Evolutionary conservation across 352 stramenopile genomes (phyloP).

Genomic region (Aphanomyces stellatus): DNA sequence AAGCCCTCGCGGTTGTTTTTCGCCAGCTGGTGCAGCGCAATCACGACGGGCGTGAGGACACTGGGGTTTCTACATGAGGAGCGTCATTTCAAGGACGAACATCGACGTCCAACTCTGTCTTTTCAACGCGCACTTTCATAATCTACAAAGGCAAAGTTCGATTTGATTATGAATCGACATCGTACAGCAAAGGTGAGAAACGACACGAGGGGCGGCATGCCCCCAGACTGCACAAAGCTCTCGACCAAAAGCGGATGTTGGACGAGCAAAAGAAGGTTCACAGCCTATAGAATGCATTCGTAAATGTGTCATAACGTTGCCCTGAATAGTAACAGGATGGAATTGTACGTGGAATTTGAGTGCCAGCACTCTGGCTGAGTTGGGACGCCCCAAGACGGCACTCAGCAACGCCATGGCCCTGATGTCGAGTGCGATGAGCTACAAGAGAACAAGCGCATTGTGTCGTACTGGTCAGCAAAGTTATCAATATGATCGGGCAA

Average conservation of each 20-base stretch:
- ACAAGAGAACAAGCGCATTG: too few species aligned
- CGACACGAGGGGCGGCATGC: background rate
- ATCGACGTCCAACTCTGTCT: slow-evolving; percentile 1
- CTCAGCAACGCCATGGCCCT: slow-evolving; percentile 5
- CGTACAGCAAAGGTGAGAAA: background rate
- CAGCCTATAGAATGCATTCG: background rate
- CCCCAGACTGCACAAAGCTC: background rate
- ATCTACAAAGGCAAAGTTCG: slow-evolving; percentile 1
- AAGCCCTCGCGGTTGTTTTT: background rate
- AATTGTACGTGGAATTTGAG: background rate
- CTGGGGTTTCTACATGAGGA: too few species aligned
- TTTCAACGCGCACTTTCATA: slow-evolving; percentile 13
- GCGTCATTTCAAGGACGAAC: too few species aligned
- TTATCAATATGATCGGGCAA: background rate
- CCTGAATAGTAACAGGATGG: too few species aligned
- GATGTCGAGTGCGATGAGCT: too few species aligned
- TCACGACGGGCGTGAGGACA: slow-evolving; percentile 7
- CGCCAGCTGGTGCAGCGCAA: background rate
- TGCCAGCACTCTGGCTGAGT: background rate
- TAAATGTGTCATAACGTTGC: too few species aligned
- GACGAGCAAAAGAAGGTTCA: slow-evolving; percentile 10
- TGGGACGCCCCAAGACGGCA: background rate
- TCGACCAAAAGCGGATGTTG: slow-evolving; percentile 10
- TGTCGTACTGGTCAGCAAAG: slow-evolving; percentile 1
- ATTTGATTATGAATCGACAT: too few species aligned